Evolutionary conservation across 2,329 filamentous ascomycete species (phyloP).

Genomic region (Paecilomyces variotii): DNA sequence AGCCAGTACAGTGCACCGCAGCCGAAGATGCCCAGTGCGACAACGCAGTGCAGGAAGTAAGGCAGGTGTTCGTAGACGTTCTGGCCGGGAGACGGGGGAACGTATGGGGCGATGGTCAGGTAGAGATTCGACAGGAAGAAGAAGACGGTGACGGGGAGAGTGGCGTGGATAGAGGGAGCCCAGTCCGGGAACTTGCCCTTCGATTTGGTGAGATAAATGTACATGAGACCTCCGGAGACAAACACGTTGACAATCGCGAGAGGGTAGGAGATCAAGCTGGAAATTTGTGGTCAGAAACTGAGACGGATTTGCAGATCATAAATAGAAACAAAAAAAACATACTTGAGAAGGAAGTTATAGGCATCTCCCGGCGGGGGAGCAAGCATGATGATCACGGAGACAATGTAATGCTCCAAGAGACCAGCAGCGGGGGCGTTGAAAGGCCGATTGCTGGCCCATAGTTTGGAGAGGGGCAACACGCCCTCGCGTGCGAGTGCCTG

Average conservation of each 20-base stretch:
- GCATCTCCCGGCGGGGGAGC: conserved; percentile 60
- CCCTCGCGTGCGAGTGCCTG: conserved; percentile 62
- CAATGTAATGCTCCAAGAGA: conserved; percentile 56
- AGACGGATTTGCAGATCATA: neutral
- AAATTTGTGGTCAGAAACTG: neutral
- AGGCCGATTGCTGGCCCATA: conserved; percentile 63
- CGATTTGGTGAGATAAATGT: conserved; percentile 34
- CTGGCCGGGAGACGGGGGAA: conserved; percentile 41
- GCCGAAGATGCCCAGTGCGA: conserved; percentile 43
- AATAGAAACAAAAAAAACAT: conserved; percentile 8
- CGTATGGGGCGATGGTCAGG: conserved; percentile 44
- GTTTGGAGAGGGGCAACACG: conserved; percentile 55
- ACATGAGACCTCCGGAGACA: conserved; percentile 41
- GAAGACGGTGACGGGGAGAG: conserved; percentile 43
- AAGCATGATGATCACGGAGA: conserved; percentile 57
- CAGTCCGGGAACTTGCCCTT: conserved; percentile 36
- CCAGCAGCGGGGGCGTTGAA: conserved; percentile 56
- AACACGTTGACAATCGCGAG: conserved; percentile 44
- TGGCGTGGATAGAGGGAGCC: conserved; percentile 43
- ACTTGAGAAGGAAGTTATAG: conserved; percentile 53
- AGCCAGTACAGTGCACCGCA: conserved; percentile 46
- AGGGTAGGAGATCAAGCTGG: conserved; percentile 31
- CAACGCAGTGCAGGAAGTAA: conserved; percentile 48
- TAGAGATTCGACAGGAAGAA: conserved; percentile 48
- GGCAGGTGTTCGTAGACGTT: conserved; percentile 47